phyloP scores from a whole-genome alignment of 2,329 filamentous ascomycete genomes.

The Coniella vitis region DNA sequence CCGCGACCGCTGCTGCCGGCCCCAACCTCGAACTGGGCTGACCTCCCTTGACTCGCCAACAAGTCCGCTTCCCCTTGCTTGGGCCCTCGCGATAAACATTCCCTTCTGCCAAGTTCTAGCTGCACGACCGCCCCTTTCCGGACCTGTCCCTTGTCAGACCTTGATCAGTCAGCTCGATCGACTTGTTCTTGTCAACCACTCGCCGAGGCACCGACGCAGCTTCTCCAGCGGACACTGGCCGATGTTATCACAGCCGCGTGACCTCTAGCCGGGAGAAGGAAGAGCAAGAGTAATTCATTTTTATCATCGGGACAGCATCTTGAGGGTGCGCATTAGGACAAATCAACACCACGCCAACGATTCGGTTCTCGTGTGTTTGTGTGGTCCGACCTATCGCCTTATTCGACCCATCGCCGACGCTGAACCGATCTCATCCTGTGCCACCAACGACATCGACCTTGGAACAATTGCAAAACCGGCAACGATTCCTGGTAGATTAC shows the following conservation, averaged over 20 bases:
- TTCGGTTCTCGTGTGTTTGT: not conserved
- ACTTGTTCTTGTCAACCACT: not conserved
- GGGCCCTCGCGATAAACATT: constrained; percentile 5
- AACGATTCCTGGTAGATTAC: too few species aligned
- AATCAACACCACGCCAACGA: too few species aligned
- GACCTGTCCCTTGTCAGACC: not conserved
- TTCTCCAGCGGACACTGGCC: not conserved
- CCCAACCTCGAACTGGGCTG: not conserved
- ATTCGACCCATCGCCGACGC: too few species aligned
- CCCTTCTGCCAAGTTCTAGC: constrained; percentile 9
- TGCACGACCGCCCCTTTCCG: constrained; percentile 3
- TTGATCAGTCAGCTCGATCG: not conserved
- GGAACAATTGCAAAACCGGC: too few species aligned
- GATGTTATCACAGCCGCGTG: not conserved
- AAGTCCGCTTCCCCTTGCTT: constrained; percentile 5
- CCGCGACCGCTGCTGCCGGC: not conserved
- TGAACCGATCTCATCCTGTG: too few species aligned
- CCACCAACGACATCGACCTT: too few species aligned
- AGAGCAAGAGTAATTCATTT: too few species aligned
- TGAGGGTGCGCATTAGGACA: not conserved
- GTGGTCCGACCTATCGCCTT: too few species aligned
- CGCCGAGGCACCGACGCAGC: too few species aligned
- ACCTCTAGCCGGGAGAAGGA: too few species aligned
- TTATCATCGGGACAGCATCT: too few species aligned
- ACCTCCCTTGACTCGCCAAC: constrained; percentile 4